Evolutionary conservation across 192 early-diverging fungal species (phyloP).

Genomic region (Linnemannia zychae): DNA sequence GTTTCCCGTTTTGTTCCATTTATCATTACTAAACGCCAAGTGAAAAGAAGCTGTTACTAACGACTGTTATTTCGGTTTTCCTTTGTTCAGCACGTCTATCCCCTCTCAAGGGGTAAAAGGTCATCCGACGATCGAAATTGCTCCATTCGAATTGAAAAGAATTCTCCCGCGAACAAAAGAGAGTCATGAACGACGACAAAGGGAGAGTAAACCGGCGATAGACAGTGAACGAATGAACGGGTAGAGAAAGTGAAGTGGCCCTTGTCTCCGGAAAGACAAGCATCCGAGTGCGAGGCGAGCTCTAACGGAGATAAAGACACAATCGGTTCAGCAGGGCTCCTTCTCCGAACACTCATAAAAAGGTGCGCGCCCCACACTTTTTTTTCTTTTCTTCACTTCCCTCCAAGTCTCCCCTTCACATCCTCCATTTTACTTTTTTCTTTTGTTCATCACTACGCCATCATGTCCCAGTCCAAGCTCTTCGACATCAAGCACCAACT

Average conservation of each 20-base stretch:
- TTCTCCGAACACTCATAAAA: background rate
- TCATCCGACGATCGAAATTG: background rate
- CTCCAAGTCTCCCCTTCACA: background rate
- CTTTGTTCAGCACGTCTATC: background rate
- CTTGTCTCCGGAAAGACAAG: too few species aligned
- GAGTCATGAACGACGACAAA: background rate
- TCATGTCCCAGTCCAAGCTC: conserved; percentile 58
- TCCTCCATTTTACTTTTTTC: background rate
- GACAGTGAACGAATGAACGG: too few species aligned
- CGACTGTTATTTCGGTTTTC: too few species aligned
- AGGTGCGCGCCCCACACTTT: background rate
- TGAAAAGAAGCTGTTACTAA: too few species aligned
- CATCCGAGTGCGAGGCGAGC: too few species aligned
- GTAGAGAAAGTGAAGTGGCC: too few species aligned
- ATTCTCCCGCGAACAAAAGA: background rate
- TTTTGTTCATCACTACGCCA: background rate
- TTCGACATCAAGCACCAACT: conserved; percentile 88
- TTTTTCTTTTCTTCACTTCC: background rate
- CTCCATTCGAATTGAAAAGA: background rate
- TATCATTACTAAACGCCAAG: too few species aligned
- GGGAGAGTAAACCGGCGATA: background rate
- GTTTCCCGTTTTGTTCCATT: too few species aligned
- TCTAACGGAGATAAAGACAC: background rate
- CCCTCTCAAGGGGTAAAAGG: background rate
- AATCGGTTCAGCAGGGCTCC: background rate